Conservation (phyloP, 805 yeast species). For the Sugiyamaella chiloensis region DNA sequence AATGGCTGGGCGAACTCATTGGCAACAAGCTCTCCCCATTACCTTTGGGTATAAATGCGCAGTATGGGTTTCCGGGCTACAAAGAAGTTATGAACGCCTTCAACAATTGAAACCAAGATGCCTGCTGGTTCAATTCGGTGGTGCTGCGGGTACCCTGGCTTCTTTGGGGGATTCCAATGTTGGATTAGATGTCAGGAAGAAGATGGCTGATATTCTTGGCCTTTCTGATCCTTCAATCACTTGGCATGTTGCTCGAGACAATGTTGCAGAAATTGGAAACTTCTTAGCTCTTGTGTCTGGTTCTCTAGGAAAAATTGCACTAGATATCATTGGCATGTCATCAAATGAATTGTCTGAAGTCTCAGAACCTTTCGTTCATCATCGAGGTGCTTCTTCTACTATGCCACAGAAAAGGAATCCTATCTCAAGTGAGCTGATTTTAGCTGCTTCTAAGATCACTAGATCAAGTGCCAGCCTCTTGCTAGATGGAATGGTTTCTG, state of each 20-base stretch:
- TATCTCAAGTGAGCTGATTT: slow-evolving; percentile 5
- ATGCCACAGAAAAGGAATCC: slow-evolving; percentile 9
- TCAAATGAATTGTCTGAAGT: slow-evolving; percentile 6
- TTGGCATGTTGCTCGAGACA: slow-evolving; percentile 8
- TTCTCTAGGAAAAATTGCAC: slow-evolving; percentile 4
- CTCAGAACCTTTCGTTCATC: slow-evolving; percentile 6
- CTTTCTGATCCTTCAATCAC: slow-evolving; percentile 7
- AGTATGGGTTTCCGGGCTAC: slow-evolving; percentile 7
- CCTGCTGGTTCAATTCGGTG: slow-evolving; percentile 8
- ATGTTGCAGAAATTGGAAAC: slow-evolving; percentile 5
- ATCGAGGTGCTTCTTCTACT: slow-evolving; percentile 10
- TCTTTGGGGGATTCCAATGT: background rate
- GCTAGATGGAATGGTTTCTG: slow-evolving; percentile 4
- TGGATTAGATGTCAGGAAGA: slow-evolving; percentile 2
- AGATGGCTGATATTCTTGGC: slow-evolving; percentile 3
- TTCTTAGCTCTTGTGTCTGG: slow-evolving; percentile 6
- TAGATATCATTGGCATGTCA: slow-evolving; percentile 7
- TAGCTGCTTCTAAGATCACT: slow-evolving; percentile 7
- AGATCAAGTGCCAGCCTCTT: slow-evolving; percentile 1
- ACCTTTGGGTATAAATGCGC: slow-evolving; percentile 10
- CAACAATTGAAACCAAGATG: slow-evolving; percentile 1
- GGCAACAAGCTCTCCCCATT: slow-evolving; percentile 8
- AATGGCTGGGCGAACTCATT: slow-evolving; percentile 9
- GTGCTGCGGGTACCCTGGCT: slow-evolving; percentile 6
- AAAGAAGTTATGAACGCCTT: slow-evolving; percentile 4